A percentile compares a stretch with the other conserved stretches of the same genome.
Conservation (phyloP, 1,284 basidiomycete species). For the Athelia sp. region DNA sequence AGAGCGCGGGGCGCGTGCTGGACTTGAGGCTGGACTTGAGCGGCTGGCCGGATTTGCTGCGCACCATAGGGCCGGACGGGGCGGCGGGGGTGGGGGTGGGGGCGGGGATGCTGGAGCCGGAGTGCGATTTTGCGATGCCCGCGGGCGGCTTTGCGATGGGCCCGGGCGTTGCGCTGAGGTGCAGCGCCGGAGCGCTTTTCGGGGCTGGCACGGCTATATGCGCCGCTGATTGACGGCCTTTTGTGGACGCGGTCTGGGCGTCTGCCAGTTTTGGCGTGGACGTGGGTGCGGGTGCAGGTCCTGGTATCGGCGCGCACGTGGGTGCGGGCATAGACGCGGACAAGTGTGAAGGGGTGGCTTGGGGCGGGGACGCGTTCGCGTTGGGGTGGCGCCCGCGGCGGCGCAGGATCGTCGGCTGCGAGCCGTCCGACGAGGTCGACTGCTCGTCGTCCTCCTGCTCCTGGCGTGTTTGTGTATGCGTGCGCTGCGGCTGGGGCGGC, state of each 20-base stretch:
- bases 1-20: slow-evolving; percentile 41
- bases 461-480: background rate
- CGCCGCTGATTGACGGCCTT: too few species aligned
- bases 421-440: slow-evolving; percentile 20
- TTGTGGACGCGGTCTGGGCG: too few species aligned
- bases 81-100: slow-evolving; percentile 11
- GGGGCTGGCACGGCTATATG: too few species aligned
- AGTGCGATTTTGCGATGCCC: slow-evolving; percentile 16
- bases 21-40: slow-evolving; percentile 90
- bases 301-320: too few species aligned
- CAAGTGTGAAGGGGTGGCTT: too few species aligned
- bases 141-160: too few species aligned
- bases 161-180: too few species aligned
- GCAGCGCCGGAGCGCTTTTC: too few species aligned
- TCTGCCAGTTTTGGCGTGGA: too few species aligned
- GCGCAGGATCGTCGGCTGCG: slow-evolving; percentile 22
- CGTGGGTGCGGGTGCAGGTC: too few species aligned
- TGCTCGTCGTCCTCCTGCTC: background rate
- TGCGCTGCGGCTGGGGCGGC: slow-evolving; percentile 11
- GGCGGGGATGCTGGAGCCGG: slow-evolving; percentile 9
- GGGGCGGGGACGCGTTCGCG: too few species aligned
- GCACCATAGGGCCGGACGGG: slow-evolving; percentile 34
- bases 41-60: slow-evolving; percentile 92
- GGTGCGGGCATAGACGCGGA: too few species aligned
- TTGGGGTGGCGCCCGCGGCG: slow-evolving; percentile 14